A percentile compares a stretch with the other conserved stretches of the same genome.
phyloP scores from a whole-genome alignment of 2,329 filamentous ascomycete genomes.

The Colletotrichum musae region DNA sequence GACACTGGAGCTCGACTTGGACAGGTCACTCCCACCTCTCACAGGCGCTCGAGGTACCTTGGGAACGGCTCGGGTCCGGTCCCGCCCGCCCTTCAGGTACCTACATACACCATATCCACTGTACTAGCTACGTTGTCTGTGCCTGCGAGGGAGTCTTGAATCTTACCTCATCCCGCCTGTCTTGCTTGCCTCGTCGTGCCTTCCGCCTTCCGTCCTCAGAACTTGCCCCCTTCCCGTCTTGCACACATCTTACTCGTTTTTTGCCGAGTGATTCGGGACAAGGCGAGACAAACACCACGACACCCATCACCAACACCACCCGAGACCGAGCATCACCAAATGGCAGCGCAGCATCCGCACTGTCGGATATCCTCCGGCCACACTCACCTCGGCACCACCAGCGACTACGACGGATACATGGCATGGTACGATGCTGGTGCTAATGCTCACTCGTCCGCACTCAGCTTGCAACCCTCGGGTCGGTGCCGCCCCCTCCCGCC shows the following conservation, averaged over 20 bases:
- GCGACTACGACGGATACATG: not conserved
- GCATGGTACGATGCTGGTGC: not conserved
- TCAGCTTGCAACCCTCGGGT: not conserved
- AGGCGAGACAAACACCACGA: not conserved
- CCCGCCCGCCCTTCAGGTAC: not conserved
- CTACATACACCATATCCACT: not conserved
- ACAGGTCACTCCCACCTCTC: not conserved
- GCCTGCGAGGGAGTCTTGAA: constrained; percentile 1
- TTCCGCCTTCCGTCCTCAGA: not conserved
- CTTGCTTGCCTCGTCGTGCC: not conserved
- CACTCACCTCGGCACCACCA: constrained; percentile 11
- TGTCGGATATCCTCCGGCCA: constrained; percentile 18
- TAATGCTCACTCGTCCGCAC: constrained; percentile 1
- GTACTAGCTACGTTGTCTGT: not conserved
- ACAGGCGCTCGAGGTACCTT: too few species aligned
- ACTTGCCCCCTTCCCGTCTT: not conserved
- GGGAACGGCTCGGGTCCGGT: too few species aligned
- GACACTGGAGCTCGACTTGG: not conserved
- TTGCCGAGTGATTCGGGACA: not conserved
- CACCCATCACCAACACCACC: not conserved
- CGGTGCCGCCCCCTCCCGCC: constrained; percentile 6
- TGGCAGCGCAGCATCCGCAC: constrained; percentile 7
- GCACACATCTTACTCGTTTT: not conserved
- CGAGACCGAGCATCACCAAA: constrained; percentile 13
- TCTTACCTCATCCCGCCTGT: constrained; percentile 5